These are phyloP conservation scores for Didymella segeticola DNA, from an alignment of 2,329 filamentous ascomycete genomes.

Conservation along the genomic window DNA sequence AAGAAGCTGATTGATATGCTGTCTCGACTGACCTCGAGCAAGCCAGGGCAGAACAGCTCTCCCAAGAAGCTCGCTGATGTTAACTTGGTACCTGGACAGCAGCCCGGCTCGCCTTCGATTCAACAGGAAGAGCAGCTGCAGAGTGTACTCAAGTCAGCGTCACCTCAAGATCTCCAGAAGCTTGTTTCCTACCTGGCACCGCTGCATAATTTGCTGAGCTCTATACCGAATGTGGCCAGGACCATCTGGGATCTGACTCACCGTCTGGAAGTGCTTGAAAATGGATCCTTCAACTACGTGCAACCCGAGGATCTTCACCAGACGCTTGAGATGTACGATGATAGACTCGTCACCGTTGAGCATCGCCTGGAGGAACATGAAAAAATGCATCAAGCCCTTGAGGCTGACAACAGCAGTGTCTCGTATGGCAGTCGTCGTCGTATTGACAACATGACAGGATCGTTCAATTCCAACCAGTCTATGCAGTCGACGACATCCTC, in stretches of 20 bases:
- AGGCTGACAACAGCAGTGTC: constrained; percentile 37
- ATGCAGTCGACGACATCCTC: constrained; percentile 48
- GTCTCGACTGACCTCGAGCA: constrained; percentile 31
- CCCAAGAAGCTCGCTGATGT: constrained; percentile 24
- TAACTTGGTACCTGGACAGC: constrained; percentile 28
- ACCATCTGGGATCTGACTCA: constrained; percentile 67
- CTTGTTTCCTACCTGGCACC: constrained; percentile 45
- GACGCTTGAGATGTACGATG: constrained; percentile 70
- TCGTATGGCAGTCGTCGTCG: constrained; percentile 39
- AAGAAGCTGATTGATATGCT: constrained; percentile 44
- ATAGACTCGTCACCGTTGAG: constrained; percentile 73
- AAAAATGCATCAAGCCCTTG: constrained; percentile 40
- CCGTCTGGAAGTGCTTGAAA: constrained; percentile 73
- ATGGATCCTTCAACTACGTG: constrained; percentile 69
- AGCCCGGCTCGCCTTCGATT: constrained; percentile 30
- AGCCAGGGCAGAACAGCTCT: constrained; percentile 24
- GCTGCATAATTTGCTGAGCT: constrained; percentile 46
- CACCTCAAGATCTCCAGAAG: constrained; percentile 43
- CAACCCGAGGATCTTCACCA: constrained; percentile 74
- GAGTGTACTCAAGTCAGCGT: constrained; percentile 37
- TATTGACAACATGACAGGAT: constrained; percentile 43
- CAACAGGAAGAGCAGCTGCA: constrained; percentile 42
- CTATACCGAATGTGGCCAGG: constrained; percentile 51
- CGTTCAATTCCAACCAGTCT: constrained; percentile 52
- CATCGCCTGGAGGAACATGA: constrained; percentile 55